Evolutionary conservation across 2,329 filamentous ascomycete species (phyloP).

Genomic region (Phyllosticta capitalensis): DNA sequence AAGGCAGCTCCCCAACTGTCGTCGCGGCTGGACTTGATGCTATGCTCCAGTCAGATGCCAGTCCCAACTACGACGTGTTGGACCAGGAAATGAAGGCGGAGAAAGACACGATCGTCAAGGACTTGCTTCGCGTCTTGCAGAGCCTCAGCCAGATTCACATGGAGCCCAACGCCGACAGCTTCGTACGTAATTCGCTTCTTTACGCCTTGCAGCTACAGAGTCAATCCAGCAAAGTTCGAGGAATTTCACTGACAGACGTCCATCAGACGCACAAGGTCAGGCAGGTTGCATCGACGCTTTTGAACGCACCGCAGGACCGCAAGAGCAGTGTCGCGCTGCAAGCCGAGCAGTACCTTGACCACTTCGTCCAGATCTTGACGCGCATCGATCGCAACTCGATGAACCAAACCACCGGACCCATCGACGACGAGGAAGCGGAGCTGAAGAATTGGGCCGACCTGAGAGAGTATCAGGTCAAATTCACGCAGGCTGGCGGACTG

Average conservation of each 20-base stretch:
- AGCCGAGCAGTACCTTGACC: slow-evolving; percentile 61
- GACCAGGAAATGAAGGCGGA: slow-evolving; percentile 62
- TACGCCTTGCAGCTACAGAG: background rate
- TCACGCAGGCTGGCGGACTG: slow-evolving; percentile 53
- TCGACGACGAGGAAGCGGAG: slow-evolving; percentile 62
- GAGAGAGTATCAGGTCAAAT: slow-evolving; percentile 66
- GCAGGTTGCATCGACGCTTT: slow-evolving; percentile 69
- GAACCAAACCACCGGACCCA: slow-evolving; percentile 16
- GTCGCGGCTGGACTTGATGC: slow-evolving; percentile 28
- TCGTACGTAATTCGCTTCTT: slow-evolving; percentile 39
- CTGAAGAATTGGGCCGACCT: slow-evolving; percentile 69
- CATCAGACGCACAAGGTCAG: slow-evolving; percentile 69
- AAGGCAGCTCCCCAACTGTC: slow-evolving; percentile 26
- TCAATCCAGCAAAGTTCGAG: background rate
- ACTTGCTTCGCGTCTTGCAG: slow-evolving; percentile 63
- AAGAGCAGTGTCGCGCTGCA: slow-evolving; percentile 45
- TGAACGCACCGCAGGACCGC: slow-evolving; percentile 49
- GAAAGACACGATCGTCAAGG: slow-evolving; percentile 70
- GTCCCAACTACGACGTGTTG: slow-evolving; percentile 35
- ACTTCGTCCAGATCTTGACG: slow-evolving; percentile 65
- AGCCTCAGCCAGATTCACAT: slow-evolving; percentile 78
- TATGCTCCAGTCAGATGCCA: slow-evolving; percentile 19
- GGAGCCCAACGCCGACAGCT: slow-evolving; percentile 59
- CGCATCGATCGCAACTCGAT: slow-evolving; percentile 21
- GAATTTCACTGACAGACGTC: background rate